These are phyloP conservation scores for Senna siamea DNA, from an alignment of 306 rosid genomes.

Conservation along the genomic window DNA sequence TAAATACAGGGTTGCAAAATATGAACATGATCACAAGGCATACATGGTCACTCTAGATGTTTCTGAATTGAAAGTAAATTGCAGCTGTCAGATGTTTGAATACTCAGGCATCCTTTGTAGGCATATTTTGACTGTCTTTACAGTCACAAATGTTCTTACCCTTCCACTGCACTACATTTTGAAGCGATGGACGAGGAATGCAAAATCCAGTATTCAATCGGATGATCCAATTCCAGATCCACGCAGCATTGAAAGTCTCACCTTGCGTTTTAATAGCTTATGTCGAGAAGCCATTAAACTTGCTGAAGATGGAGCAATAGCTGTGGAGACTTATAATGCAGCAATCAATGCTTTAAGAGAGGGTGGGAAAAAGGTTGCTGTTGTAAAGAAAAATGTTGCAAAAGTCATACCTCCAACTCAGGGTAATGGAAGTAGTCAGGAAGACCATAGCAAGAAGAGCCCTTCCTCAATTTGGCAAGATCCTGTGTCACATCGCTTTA, in stretches of 20 bases:
- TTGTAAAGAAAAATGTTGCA: slow-evolving; percentile 63
- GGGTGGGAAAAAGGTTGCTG: slow-evolving; percentile 53
- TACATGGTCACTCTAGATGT: slow-evolving; percentile 60
- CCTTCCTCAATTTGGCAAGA: slow-evolving; percentile 59
- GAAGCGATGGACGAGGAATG: slow-evolving; percentile 82
- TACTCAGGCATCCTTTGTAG: slow-evolving; percentile 74
- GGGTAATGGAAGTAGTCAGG: slow-evolving; percentile 56
- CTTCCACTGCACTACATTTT: slow-evolving; percentile 70
- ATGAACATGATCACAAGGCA: slow-evolving; percentile 71
- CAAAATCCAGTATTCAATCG: slow-evolving; percentile 46
- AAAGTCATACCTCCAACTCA: slow-evolving; percentile 55
- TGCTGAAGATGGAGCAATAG: slow-evolving; percentile 78
- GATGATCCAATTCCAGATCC: slow-evolving; percentile 56
- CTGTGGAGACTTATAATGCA: slow-evolving; percentile 68
- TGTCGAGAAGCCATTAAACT: slow-evolving; percentile 71
- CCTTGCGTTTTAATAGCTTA: slow-evolving; percentile 67
- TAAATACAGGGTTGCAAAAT: slow-evolving; percentile 77
- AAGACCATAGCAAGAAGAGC: slow-evolving; percentile 57
- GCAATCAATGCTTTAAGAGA: slow-evolving; percentile 64
- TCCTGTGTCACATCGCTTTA: slow-evolving; percentile 55
- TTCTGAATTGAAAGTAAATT: slow-evolving; percentile 60
- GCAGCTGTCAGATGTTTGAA: slow-evolving; percentile 92
- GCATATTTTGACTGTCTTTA: slow-evolving; percentile 81
- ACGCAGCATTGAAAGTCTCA: slow-evolving; percentile 57
- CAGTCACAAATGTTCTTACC: slow-evolving; percentile 84